Evolutionary conservation across 306 rosid species (phyloP).

Genomic region (Prunus mira): DNA sequence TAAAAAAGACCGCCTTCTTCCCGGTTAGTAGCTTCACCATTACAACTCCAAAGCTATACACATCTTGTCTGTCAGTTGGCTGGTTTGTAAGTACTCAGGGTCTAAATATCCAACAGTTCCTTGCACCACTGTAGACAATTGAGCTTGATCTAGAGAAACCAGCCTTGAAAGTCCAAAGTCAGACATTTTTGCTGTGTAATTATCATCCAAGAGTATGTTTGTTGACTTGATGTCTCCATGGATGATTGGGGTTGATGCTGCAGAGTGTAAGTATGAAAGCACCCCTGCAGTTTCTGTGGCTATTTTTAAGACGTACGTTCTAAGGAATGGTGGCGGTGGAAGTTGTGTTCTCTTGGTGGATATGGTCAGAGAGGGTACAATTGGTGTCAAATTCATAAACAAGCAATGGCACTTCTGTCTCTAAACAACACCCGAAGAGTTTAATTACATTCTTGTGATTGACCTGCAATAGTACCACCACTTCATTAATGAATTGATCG

Average conservation of each 20-base stretch:
- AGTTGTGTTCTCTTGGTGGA: neutral
- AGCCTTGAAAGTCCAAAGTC: conserved; percentile 35
- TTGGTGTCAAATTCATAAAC: conserved; percentile 23
- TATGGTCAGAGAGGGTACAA: conserved; percentile 10
- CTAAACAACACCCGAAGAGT: conserved; percentile 8
- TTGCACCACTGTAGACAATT: conserved; percentile 28
- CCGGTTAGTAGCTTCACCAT: conserved; percentile 31
- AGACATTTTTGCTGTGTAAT: conserved; percentile 24
- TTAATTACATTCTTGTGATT: neutral
- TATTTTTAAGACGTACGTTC: conserved; percentile 17
- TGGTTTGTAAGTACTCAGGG: conserved; percentile 30
- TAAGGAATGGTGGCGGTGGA: neutral
- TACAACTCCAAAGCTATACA: conserved; percentile 44
- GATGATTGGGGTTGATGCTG: conserved; percentile 28
- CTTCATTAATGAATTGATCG: neutral
- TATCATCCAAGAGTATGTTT: conserved; percentile 15
- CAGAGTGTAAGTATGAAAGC: conserved; percentile 20
- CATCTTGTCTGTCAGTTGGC: conserved; percentile 34
- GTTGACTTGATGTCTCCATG: conserved; percentile 20
- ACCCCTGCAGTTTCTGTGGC: conserved; percentile 30
- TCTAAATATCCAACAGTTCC: conserved; percentile 34
- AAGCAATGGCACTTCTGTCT: conserved; percentile 19
- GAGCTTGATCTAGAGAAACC: conserved; percentile 21
- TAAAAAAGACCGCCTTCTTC: conserved; percentile 22
- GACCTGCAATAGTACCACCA: conserved; percentile 7